phyloP scores from a whole-genome alignment of 1,284 basidiomycete genomes.

The Chalciporus piperatoides region DNA sequence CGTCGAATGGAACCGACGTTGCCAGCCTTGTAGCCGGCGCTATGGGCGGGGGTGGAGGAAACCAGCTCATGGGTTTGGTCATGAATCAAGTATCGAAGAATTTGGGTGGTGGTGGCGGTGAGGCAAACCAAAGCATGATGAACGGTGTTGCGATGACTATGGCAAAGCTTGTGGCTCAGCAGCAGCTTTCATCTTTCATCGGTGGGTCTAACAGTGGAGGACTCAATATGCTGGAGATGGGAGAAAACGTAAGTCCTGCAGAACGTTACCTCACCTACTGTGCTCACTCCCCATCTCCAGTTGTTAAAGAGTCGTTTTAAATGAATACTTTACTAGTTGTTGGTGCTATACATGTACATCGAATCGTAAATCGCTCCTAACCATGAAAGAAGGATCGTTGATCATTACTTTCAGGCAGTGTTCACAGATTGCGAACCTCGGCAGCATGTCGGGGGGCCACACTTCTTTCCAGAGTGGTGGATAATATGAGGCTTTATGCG shows the following conservation, averaged over 20 bases:
- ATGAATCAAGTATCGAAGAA: slow-evolving; percentile 77
- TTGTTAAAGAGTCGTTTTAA: slow-evolving; percentile 39
- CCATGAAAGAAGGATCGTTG: too few relatives aligned
- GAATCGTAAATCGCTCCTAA: too few relatives aligned
- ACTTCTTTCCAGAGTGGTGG: too few relatives aligned
- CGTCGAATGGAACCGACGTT: slow-evolving; percentile 21
- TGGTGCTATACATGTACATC: too few relatives aligned
- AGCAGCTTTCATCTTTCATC: slow-evolving; percentile 50
- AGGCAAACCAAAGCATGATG: slow-evolving; percentile 78
- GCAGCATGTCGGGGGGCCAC: too few relatives aligned
- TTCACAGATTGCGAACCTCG: too few relatives aligned
- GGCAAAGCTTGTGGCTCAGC: slow-evolving; percentile 74
- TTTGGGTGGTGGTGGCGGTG: slow-evolving; percentile 64
- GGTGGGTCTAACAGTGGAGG: slow-evolving; percentile 69
- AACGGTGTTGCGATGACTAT: slow-evolving; percentile 81
- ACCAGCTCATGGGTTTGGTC: slow-evolving; percentile 71
- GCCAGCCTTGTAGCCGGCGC: slow-evolving; percentile 33
- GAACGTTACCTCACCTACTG: too few relatives aligned
- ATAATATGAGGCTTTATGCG: too few relatives aligned
- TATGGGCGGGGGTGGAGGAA: slow-evolving; percentile 43
- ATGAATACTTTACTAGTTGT: too few relatives aligned
- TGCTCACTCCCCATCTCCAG: slow-evolving; percentile 1
- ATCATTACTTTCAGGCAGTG: too few relatives aligned
- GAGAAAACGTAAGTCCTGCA: slow-evolving; percentile 21
- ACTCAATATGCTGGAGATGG: slow-evolving; percentile 52